phyloP scores from a whole-genome alignment of 257 asterid species.

The Striga asiatica region DNA sequence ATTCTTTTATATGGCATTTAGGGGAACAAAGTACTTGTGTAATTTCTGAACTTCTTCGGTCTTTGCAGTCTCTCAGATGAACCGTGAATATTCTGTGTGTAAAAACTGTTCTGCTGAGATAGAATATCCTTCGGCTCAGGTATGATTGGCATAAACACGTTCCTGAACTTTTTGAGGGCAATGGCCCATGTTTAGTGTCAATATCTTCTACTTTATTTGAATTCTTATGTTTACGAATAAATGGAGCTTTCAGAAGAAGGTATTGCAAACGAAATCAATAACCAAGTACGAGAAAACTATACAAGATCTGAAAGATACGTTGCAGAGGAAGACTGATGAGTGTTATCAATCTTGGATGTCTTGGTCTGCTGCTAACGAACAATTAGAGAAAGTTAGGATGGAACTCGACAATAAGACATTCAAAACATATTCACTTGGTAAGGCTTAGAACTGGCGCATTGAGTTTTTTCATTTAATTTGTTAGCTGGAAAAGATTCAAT shows the following conservation, averaged over 20 bases:
- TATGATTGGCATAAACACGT: conserved; percentile 17
- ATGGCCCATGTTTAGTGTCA: neutral
- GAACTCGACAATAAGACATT: conserved; percentile 82
- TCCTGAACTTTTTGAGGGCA: neutral
- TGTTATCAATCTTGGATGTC: conserved; percentile 99
- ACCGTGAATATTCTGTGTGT: conserved; percentile 41
- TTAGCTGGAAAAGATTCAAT: neutral
- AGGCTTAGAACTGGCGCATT: conserved; percentile 10
- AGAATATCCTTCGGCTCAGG: conserved; percentile 69
- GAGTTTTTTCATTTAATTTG: conserved; percentile 2
- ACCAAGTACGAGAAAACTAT: conserved; percentile 75
- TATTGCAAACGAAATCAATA: conserved; percentile 32
- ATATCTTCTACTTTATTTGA: neutral
- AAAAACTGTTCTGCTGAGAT: conserved; percentile 59
- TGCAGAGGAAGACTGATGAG: conserved; percentile 80
- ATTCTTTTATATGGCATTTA: neutral
- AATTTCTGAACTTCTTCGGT: conserved; percentile 11
- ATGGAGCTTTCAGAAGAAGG: conserved; percentile 50
- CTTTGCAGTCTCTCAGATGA: conserved; percentile 38
- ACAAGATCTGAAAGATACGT: conserved; percentile 51
- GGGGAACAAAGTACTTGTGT: neutral
- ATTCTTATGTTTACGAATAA: conserved; percentile 7
- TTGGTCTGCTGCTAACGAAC: conserved; percentile 69
- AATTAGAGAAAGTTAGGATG: conserved; percentile 72
- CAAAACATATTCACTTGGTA: conserved; percentile 72